These are phyloP conservation scores for Candida neerlandica DNA, from an alignment of 1,139 yeast genomes.

Conservation along the genomic window DNA sequence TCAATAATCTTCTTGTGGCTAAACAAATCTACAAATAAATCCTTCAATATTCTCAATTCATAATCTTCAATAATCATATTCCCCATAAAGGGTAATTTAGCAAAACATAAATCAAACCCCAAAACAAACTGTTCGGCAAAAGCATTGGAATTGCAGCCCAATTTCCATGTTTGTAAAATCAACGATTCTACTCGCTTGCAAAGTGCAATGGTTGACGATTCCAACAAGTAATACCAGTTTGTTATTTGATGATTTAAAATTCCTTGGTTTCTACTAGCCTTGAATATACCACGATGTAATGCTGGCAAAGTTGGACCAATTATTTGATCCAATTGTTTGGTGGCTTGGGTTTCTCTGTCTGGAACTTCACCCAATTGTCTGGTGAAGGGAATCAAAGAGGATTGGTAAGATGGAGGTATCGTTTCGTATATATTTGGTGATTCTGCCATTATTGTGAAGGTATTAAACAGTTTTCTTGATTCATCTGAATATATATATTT, in stretches of 20 bases:
- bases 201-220: conserved; percentile 1
- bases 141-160: not conserved
- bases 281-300: conserved; percentile 8
- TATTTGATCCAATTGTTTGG: conserved; percentile 2
- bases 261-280: conserved; percentile 4
- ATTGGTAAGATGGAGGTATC: conserved; percentile 7
- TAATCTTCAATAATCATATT: conserved; percentile 3
- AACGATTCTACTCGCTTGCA: conserved; percentile 3
- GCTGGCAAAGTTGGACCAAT: conserved; percentile 7
- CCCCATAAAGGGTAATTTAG: conserved; percentile 4
- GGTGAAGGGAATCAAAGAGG: conserved; percentile 5
- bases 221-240: not conserved
- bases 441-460: not conserved
- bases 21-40: conserved; percentile 7
- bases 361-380: conserved; percentile 3
- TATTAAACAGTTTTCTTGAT: not conserved
- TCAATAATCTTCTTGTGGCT: conserved; percentile 3
- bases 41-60: conserved; percentile 6
- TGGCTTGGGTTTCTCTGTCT: not conserved
- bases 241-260: not conserved
- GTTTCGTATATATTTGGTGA: not conserved
- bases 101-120: conserved; percentile 5
- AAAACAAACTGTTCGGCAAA: conserved; percentile 6
- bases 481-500: not conserved
- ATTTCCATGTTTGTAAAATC: conserved; percentile 6